Evolutionary conservation across 164 flowering plant genomes (phyloP).

Genomic region (Liquidambar formosana): DNA sequence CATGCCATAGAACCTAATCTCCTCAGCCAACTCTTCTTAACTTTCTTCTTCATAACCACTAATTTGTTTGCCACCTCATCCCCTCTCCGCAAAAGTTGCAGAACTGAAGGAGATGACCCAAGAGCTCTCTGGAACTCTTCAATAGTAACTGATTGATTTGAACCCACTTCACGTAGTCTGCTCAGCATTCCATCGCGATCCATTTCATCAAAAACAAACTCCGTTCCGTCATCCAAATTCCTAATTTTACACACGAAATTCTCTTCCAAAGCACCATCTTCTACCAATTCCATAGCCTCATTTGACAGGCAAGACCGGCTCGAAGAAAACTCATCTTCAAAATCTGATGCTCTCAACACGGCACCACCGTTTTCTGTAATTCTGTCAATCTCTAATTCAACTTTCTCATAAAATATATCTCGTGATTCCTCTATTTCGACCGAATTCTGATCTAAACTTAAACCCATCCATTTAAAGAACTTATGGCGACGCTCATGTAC

Average conservation of each 20-base stretch:
- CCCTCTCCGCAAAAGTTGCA: constrained; percentile 28
- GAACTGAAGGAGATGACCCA: constrained; percentile 45
- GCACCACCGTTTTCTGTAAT: constrained; percentile 42
- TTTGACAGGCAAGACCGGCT: constrained; percentile 36
- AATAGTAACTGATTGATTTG: constrained; percentile 35
- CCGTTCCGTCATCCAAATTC: constrained; percentile 44
- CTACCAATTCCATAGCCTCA: constrained; percentile 17
- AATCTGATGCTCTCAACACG: constrained; percentile 39
- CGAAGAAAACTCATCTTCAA: constrained; percentile 33
- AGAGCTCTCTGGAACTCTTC: constrained; percentile 46
- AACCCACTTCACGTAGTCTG: constrained; percentile 38
- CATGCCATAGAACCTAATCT: constrained; percentile 39
- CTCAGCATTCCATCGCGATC: constrained; percentile 29
- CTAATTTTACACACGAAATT: constrained; percentile 23
- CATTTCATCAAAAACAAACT: constrained; percentile 31
- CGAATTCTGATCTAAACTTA: constrained; percentile 22
- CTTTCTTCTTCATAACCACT: constrained; percentile 30
- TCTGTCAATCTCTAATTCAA: constrained; percentile 24
- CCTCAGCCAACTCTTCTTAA: constrained; percentile 53
- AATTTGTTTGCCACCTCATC: constrained; percentile 17
- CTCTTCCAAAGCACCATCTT: constrained; percentile 23
- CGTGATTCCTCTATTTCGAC: constrained; percentile 22
- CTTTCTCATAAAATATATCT: constrained; percentile 17
- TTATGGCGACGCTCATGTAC: constrained; percentile 58
- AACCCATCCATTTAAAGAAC: constrained; percentile 62